Conservation (phyloP, 768 basidiomycete genomes). For the Termitomyces sp. region DNA sequence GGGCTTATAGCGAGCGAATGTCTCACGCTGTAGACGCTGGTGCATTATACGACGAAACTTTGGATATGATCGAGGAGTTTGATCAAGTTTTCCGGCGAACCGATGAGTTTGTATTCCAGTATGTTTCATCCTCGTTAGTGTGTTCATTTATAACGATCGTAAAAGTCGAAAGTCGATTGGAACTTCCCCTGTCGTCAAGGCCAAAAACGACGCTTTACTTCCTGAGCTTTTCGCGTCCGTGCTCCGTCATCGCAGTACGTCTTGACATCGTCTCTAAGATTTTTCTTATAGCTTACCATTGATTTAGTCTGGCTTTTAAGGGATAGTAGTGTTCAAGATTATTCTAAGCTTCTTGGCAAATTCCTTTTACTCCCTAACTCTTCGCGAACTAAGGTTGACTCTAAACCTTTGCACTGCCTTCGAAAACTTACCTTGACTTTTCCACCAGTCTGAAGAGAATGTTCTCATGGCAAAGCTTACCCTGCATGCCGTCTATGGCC, state of each 20-base stretch:
- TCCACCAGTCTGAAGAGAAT: constrained; percentile 64
- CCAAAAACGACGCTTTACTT: constrained; percentile 42
- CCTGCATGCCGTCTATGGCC: constrained; percentile 69
- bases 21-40: constrained; percentile 41
- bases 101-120: constrained; percentile 45
- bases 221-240: constrained; percentile 59
- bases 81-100: constrained; percentile 48
- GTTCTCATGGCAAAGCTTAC: constrained; percentile 74
- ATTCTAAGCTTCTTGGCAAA: constrained; percentile 51
- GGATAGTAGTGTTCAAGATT: constrained; percentile 47
- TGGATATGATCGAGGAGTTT: constrained; percentile 56
- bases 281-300: background rate
- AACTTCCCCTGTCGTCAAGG: constrained; percentile 23
- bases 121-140: constrained; percentile 13
- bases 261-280: background rate
- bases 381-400: constrained; percentile 49
- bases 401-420: background rate
- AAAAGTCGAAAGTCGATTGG: constrained; percentile 44
- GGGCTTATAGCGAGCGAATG: constrained; percentile 43
- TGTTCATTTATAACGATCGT: constrained; percentile 1
- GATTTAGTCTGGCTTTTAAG: constrained; percentile 61
- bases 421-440: background rate
- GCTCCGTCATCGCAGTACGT: constrained; percentile 65
- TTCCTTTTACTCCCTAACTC: constrained; percentile 53
- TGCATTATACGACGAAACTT: constrained; percentile 50